These are phyloP conservation scores for Cercospora canescens DNA, from an alignment of 2,329 filamentous ascomycete genomes.

Conservation along the genomic window DNA sequence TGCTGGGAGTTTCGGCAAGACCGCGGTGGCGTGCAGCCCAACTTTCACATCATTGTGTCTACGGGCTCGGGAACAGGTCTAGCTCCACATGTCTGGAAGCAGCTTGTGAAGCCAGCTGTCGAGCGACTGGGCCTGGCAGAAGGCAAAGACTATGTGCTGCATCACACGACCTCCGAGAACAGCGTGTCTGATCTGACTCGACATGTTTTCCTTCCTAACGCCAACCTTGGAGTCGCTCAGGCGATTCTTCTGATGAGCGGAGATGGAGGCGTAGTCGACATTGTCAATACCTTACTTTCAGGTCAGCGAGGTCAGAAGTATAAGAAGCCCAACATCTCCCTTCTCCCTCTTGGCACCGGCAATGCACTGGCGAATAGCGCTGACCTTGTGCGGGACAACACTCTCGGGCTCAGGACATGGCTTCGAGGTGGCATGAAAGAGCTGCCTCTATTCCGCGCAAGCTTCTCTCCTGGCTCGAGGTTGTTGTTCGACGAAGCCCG, in stretches of 20 bases:
- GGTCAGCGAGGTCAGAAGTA: slow-evolving; percentile 47
- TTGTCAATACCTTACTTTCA: slow-evolving; percentile 66
- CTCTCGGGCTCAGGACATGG: slow-evolving; percentile 44
- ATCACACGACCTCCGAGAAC: slow-evolving; percentile 63
- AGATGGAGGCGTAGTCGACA: slow-evolving; percentile 82
- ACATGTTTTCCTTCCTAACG: slow-evolving; percentile 49
- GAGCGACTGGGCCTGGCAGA: slow-evolving; percentile 41
- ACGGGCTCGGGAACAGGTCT: slow-evolving; percentile 46
- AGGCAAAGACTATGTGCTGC: slow-evolving; percentile 44
- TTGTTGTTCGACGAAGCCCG: slow-evolving; percentile 46
- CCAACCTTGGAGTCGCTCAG: slow-evolving; percentile 51
- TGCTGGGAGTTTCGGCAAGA: slow-evolving; percentile 23
- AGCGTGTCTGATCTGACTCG: slow-evolving; percentile 66
- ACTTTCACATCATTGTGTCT: slow-evolving; percentile 47
- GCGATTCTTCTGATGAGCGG: slow-evolving; percentile 79
- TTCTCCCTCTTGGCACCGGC: slow-evolving; percentile 51
- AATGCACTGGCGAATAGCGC: slow-evolving; percentile 51
- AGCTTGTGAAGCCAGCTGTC: slow-evolving; percentile 44
- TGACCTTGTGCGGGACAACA: slow-evolving; percentile 39
- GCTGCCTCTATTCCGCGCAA: slow-evolving; percentile 46
- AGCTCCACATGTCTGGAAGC: slow-evolving; percentile 42
- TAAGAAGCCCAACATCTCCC: slow-evolving; percentile 56
- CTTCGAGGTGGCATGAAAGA: slow-evolving; percentile 36
- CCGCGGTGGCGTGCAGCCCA: slow-evolving; percentile 12
- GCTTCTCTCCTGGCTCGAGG: slow-evolving; percentile 47